Evolutionary conservation across 2,329 filamentous ascomycete genomes (phyloP).

Genomic region (Aspergillus sp.): DNA sequence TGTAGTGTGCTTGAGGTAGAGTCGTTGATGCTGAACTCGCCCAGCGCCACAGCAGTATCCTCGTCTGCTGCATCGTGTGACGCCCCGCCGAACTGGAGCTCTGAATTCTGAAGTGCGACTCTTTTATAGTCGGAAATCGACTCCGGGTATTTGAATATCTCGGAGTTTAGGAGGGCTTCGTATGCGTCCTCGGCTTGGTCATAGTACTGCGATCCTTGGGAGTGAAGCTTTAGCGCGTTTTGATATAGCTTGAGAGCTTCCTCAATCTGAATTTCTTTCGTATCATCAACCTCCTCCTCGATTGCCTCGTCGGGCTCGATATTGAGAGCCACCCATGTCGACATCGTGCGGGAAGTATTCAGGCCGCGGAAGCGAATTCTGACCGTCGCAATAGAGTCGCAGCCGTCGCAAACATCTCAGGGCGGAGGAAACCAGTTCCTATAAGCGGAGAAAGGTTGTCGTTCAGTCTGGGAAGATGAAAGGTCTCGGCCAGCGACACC

Average conservation of each 20-base stretch:
- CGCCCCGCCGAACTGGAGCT: slow-evolving; percentile 49
- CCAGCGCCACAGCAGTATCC: slow-evolving; percentile 30
- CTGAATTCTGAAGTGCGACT: slow-evolving; percentile 53
- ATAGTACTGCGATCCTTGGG: slow-evolving; percentile 77
- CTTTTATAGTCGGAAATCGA: slow-evolving; percentile 81
- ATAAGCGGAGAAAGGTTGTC: neutral
- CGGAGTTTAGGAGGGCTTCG: slow-evolving; percentile 78
- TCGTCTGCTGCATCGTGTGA: slow-evolving; percentile 21
- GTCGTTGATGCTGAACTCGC: slow-evolving; percentile 64
- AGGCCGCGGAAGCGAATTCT: slow-evolving; percentile 17
- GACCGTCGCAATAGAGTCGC: slow-evolving; percentile 5
- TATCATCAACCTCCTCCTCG: slow-evolving; percentile 91
- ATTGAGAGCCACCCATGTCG: slow-evolving; percentile 82
- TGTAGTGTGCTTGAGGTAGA: slow-evolving; percentile 76
- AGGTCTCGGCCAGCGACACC: slow-evolving; percentile 6
- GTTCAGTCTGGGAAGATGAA: neutral
- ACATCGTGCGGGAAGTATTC: slow-evolving; percentile 37
- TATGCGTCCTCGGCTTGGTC: slow-evolving; percentile 79
- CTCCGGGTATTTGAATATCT: slow-evolving; percentile 91
- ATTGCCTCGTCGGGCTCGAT: slow-evolving; percentile 87
- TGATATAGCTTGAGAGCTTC: slow-evolving; percentile 96
- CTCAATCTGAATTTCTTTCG: slow-evolving; percentile 94
- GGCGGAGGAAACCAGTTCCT: neutral
- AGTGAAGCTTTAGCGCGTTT: slow-evolving; percentile 83
- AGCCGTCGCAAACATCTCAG: slow-evolving; percentile 23